These are phyloP conservation scores for Ruellia speciosa DNA, from an alignment of 305 asterid genomes.

Conservation along the genomic window DNA sequence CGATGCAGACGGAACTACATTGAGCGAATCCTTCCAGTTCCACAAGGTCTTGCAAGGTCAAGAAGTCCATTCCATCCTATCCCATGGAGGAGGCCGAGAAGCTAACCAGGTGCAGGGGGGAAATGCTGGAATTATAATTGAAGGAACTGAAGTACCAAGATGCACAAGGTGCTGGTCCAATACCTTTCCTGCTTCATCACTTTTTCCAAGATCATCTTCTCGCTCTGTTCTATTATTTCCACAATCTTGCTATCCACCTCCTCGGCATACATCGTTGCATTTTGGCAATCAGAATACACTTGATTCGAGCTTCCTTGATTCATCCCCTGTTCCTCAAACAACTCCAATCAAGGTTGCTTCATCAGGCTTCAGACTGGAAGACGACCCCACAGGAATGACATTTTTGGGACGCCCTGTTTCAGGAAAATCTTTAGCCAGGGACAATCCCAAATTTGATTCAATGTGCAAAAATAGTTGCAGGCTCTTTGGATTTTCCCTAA, in stretches of 20 bases:
- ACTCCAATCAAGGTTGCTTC: too few species aligned
- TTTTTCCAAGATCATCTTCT: too few species aligned
- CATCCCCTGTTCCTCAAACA: too few species aligned
- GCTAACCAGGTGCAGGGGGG: not conserved
- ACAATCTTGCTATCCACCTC: too few species aligned
- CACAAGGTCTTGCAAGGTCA: slow-evolving; percentile 99
- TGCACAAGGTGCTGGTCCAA: too few species aligned
- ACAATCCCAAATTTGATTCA: not conserved
- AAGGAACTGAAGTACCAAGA: not conserved
- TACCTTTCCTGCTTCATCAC: too few species aligned
- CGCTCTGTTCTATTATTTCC: too few species aligned
- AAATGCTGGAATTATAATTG: not conserved
- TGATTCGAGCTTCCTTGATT: too few species aligned
- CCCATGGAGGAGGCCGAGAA: slow-evolving; percentile 30
- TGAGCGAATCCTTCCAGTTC: slow-evolving; percentile 22
- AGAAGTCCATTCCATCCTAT: slow-evolving; percentile 46
- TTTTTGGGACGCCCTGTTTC: not conserved
- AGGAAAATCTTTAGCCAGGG: not conserved
- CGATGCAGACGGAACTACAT: not conserved
- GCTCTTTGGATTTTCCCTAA: too few species aligned
- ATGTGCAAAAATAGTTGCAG: too few species aligned
- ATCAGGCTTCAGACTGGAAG: not conserved
- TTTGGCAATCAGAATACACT: too few species aligned
- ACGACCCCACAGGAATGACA: not conserved
- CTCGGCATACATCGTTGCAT: too few species aligned